These are phyloP conservation scores for Candida verbasci DNA, from an alignment of 805 yeast species.

Conservation along the genomic window DNA sequence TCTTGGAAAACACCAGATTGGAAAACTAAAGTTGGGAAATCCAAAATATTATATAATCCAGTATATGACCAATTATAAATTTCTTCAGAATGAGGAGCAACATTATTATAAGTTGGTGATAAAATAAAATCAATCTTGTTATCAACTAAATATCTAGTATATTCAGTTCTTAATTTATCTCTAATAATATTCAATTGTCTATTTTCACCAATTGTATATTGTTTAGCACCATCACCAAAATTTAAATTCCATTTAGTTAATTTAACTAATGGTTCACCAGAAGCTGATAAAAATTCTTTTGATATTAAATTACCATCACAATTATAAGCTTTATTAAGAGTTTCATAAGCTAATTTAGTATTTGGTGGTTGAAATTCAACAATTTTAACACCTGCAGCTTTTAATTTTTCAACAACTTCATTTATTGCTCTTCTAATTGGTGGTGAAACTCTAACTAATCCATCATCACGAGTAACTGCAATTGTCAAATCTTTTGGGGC, in stretches of 20 bases:
- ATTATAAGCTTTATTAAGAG: slow-evolving; percentile 52
- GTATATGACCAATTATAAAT: slow-evolving; percentile 81
- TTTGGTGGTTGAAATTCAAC: slow-evolving; percentile 55
- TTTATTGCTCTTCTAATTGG: slow-evolving; percentile 58
- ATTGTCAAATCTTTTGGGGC: slow-evolving; percentile 46
- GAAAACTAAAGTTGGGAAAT: slow-evolving; percentile 61
- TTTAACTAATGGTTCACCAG: slow-evolving; percentile 68
- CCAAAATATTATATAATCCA: slow-evolving; percentile 66
- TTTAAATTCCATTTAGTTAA: slow-evolving; percentile 60
- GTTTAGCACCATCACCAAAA: slow-evolving; percentile 54
- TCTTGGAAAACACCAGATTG: slow-evolving; percentile 63
- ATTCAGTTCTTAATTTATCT: slow-evolving; percentile 56
- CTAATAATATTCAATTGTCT: slow-evolving; percentile 51
- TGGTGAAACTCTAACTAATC: slow-evolving; percentile 62
- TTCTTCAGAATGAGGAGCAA: slow-evolving; percentile 63
- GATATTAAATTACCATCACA: slow-evolving; percentile 67
- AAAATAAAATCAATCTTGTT: slow-evolving; percentile 61
- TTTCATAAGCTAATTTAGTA: slow-evolving; percentile 54
- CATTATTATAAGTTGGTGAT: slow-evolving; percentile 64
- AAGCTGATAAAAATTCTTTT: slow-evolving; percentile 44
- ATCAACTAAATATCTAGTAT: slow-evolving; percentile 47
- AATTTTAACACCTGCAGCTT: slow-evolving; percentile 55
- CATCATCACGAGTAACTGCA: slow-evolving; percentile 63
- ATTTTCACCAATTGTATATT: slow-evolving; percentile 46
- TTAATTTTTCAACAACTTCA: slow-evolving; percentile 48